These are phyloP conservation scores for Leccinum subtestaceum DNA, from an alignment of 768 basidiomycete genomes.

Conservation along the genomic window DNA sequence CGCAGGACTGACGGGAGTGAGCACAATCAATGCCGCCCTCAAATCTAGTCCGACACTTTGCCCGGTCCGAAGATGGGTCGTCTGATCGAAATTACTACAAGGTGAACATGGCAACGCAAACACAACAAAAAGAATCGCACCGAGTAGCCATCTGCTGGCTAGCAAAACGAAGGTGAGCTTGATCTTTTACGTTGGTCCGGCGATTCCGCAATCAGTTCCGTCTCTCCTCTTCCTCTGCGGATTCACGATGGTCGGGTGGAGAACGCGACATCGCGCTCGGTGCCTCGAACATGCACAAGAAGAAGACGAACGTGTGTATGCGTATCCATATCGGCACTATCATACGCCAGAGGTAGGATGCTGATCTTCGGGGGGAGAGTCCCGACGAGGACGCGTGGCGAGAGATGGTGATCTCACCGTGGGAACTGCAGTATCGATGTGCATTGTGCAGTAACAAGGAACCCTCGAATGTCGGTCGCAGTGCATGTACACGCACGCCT, in stretches of 20 bases:
- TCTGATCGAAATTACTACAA: slow-evolving; percentile 44
- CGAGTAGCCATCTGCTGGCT: slow-evolving; percentile 84
- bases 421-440: too few species aligned
- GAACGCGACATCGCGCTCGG: slow-evolving; percentile 44
- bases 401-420: too few species aligned
- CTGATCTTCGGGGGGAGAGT: slow-evolving; percentile 28
- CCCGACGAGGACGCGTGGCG: slow-evolving; percentile 62
- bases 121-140: slow-evolving; percentile 40
- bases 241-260: slow-evolving; percentile 55
- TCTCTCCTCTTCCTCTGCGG: slow-evolving; percentile 61
- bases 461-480: too few species aligned
- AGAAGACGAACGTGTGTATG: slow-evolving; percentile 94
- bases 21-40: too few species aligned
- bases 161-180: slow-evolving; percentile 83
- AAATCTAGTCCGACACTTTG: slow-evolving; percentile 68
- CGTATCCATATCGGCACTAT: slow-evolving; percentile 75
- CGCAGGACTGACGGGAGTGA: too few species aligned
- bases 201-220: slow-evolving; percentile 78
- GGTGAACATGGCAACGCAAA: not conserved
- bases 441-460: too few species aligned
- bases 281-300: slow-evolving; percentile 40
- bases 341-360: slow-evolving; percentile 49
- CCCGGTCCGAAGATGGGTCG: slow-evolving; percentile 80
- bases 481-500: too few species aligned
- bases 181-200: slow-evolving; percentile 57